Base-by-base conservation (phyloP, 257 asterid species). In the Fraxinus excelsior region DNA sequence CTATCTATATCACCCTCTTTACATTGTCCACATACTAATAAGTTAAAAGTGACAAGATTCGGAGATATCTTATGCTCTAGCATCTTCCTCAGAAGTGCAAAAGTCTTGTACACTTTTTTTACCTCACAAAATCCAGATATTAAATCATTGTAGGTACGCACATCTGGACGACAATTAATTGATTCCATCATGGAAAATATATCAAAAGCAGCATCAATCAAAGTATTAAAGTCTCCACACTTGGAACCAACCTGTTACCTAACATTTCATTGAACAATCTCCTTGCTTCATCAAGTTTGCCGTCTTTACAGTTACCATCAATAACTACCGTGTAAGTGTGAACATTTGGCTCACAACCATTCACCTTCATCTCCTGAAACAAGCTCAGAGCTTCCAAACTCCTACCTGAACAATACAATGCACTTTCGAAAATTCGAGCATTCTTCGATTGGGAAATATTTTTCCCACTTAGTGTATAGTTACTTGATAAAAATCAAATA, bases 111-210 rank as follows among this genome's bases (percentile, higher is more conserved):
- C 80, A 85, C 94, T 74, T 86, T 77, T 74, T 79, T 87, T 26
- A 10, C 80, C 83, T 86, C 82, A 76, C 93, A 89, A 58, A 83
- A 86, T 32, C 96, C 96, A 74, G 79, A 88, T 11, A 91, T 90
- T 82, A 90, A 86, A 80, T 86, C 94, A 75, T 88, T 91, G 82
- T 86, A 91, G 9, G 96, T 90, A 25, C 96, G 89, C 40, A 85
- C 85, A 87, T 90, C 75, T 10, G 94, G 96, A 38, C 37, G 56
- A 58, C 91, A 90, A 46, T 82, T 80, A 38, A 80, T 90, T 14
- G 75, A 77, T 76, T 84, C 84, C 97, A 91, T 90, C 81, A 70
- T 31, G 67, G 73, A 79, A 68, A 91, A 70, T 80, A 91, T 65
- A 80, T 84, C 87, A 46, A 87, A 74, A 12, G 96, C 94, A 82